Conservation (phyloP, 768 basidiomycete species). For the Tylopilus cervinicoccineus region DNA sequence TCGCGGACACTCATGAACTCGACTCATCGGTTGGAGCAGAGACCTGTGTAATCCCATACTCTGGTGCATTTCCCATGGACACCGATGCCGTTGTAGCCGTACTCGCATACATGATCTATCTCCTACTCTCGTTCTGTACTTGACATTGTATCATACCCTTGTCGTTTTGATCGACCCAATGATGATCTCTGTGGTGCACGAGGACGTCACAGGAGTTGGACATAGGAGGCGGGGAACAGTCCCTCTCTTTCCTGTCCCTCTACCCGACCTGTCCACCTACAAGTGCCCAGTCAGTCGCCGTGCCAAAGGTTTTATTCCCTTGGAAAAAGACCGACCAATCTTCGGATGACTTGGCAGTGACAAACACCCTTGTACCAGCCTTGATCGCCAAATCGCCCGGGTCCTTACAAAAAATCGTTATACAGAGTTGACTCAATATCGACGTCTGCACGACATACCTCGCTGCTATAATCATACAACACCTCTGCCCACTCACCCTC, state of each 20-base stretch:
- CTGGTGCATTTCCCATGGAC: slow-evolving; percentile 24
- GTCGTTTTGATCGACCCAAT: slow-evolving; percentile 23
- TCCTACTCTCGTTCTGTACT: slow-evolving; percentile 33
- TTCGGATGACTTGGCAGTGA: slow-evolving; percentile 63
- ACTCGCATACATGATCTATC: slow-evolving; percentile 19
- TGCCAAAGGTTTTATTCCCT: not conserved
- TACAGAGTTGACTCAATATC: too few species aligned
- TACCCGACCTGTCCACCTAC: slow-evolving; percentile 66
- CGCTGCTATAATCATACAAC: slow-evolving; percentile 69
- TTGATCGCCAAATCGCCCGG: slow-evolving; percentile 60
- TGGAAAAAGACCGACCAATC: slow-evolving; percentile 56
- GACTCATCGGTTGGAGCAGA: slow-evolving; percentile 1
- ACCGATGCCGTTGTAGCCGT: slow-evolving; percentile 25
- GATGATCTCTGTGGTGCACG: slow-evolving; percentile 11
- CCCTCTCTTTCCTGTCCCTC: slow-evolving; percentile 56
- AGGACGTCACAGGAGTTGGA: slow-evolving; percentile 45
- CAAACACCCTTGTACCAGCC: slow-evolving; percentile 54
- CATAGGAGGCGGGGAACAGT: slow-evolving; percentile 67
- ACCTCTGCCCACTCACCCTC: slow-evolving; percentile 75
- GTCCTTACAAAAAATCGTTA: slow-evolving; percentile 52
- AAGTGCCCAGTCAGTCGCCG: slow-evolving; percentile 6
- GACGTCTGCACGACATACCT: slow-evolving; percentile 34
- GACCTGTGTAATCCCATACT: slow-evolving; percentile 6
- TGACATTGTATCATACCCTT: slow-evolving; percentile 24
- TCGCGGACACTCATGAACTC: slow-evolving; percentile 20